Percentiles rank a stretch among this genome's conserved stretches.
These are phyloP conservation scores for Gaillardinia entomophila DNA, from an alignment of 805 yeast genomes.

Conservation along the genomic window DNA sequence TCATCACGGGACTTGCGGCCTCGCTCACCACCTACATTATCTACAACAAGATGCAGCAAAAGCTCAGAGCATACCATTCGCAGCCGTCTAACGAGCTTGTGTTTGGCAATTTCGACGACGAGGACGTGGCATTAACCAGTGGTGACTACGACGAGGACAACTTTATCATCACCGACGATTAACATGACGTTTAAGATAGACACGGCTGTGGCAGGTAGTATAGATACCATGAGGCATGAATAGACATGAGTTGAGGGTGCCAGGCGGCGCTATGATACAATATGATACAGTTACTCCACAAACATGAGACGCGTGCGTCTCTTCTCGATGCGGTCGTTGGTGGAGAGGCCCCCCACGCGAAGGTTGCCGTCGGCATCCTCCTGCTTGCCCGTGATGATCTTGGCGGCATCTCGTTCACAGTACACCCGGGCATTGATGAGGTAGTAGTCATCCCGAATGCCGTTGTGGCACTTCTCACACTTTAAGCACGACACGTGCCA, in stretches of 20 bases:
- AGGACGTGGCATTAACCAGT: slow-evolving; percentile 29
- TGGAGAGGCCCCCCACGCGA: slow-evolving; percentile 14
- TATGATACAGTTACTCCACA: slow-evolving; percentile 15
- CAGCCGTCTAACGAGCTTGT: slow-evolving; percentile 13
- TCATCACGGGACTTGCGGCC: slow-evolving; percentile 51
- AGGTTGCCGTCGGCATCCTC: slow-evolving; percentile 15
- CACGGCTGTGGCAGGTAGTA: neutral
- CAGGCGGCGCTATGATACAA: too few species aligned
- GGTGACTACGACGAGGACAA: slow-evolving; percentile 36
- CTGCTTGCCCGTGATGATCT: slow-evolving; percentile 17
- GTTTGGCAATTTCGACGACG: slow-evolving; percentile 38
- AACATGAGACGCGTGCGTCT: slow-evolving; percentile 38
- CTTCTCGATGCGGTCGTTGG: slow-evolving; percentile 34
- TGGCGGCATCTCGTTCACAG: slow-evolving; percentile 45
- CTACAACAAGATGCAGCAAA: slow-evolving; percentile 48
- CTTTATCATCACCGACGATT: slow-evolving; percentile 35
- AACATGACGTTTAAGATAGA: too few species aligned
- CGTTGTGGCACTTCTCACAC: slow-evolving; percentile 54
- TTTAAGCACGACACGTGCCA: slow-evolving; percentile 72
- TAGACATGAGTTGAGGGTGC: too few species aligned
- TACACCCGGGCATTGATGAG: slow-evolving; percentile 42
- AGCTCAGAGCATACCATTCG: slow-evolving; percentile 22
- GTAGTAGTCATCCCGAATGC: slow-evolving; percentile 51
- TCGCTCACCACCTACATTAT: slow-evolving; percentile 60
- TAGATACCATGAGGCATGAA: slow-evolving; percentile 2